Evolutionary conservation across 2,329 filamentous ascomycete species (phyloP), one percentile per base, ranked within the genome.

Genomic region (Trichoderma atrobrunneum): DNA sequence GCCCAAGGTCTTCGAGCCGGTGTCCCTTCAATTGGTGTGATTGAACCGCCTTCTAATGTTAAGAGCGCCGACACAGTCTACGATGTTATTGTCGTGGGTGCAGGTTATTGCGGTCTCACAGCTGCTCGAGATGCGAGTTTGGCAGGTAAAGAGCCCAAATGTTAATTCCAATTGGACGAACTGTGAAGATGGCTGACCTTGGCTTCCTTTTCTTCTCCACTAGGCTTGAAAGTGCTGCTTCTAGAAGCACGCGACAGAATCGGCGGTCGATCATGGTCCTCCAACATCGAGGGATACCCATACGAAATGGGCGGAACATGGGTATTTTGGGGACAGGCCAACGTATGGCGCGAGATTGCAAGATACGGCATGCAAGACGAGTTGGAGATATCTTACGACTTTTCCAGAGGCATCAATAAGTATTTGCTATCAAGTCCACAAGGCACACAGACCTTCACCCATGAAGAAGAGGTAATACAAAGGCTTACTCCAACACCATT

Each of bases 311-410:
- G 65, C 1, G 54, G 66, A 16, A 69, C 66, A 34, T 69, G 66
- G 66, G 66, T 69, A 1, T 69, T 61, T 7, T 69, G 66, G 66
- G 66, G 66, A 26, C 66, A 69, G 28, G 66, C 66, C 26, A 69
- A 69, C 10, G 56, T 69, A 32, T 69, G 66, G 66, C 66, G 66
- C 36, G 66, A 69, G 36, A 69, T 69, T 61, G 66, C 66, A 36
- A 69, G 66, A 69, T 69, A 69, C 56, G 36, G 66, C 36, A 69
- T 60, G 66, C 66, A 69, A 7, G 66, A 69, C 28, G 56, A 69
- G 11, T n/a, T 69, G 5, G 66, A 69, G 36, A 61, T 69, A 18
- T 69, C 66, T 51, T 69, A 69, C 39, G 66, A 69, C 26, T 69
- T 69, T 34, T 69, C 66, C 26, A 61, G 34, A 61, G 66, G 66